phyloP scores from a whole-genome alignment of 73 alveolate species.

The Paramecium sonneborni region DNA sequence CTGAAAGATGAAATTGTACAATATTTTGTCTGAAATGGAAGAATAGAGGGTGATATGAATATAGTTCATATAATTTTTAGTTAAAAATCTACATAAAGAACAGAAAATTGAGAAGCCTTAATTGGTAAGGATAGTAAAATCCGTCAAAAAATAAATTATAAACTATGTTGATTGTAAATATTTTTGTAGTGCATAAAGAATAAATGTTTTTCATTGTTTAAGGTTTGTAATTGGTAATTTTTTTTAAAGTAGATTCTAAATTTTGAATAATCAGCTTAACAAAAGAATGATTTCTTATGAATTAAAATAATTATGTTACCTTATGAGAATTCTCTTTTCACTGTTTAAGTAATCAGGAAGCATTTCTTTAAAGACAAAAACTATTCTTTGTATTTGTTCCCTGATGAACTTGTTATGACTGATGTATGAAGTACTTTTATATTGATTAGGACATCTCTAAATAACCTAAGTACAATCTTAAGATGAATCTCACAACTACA shows the following conservation, averaged over 20 bases:
- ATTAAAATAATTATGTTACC: not conserved
- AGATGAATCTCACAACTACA: constrained; percentile 43
- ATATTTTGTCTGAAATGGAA: too few relatives aligned
- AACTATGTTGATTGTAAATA: too few relatives aligned
- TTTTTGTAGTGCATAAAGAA: not conserved
- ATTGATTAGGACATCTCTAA: not conserved
- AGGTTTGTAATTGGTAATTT: not conserved
- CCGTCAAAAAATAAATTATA: too few relatives aligned
- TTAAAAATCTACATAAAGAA: too few relatives aligned
- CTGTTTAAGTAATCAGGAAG: constrained; percentile 12
- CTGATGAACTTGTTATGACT: constrained; percentile 40
- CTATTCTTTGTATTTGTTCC: constrained; percentile 15
- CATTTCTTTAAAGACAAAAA: constrained; percentile 47
- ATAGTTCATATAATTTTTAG: too few relatives aligned
- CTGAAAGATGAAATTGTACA: too few relatives aligned
- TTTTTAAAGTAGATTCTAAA: not conserved
- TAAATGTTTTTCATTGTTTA: not conserved
- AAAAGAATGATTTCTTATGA: not conserved
- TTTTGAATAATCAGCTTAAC: not conserved
- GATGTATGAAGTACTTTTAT: not conserved
- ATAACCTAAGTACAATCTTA: constrained; percentile 8
- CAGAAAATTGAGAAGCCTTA: too few relatives aligned
- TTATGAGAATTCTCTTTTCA: constrained; percentile 39
- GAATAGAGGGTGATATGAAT: too few relatives aligned
- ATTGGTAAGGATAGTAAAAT: too few relatives aligned